phyloP scores from a whole-genome alignment of 1,284 basidiomycete genomes.

The Tilletiaria anomala region DNA sequence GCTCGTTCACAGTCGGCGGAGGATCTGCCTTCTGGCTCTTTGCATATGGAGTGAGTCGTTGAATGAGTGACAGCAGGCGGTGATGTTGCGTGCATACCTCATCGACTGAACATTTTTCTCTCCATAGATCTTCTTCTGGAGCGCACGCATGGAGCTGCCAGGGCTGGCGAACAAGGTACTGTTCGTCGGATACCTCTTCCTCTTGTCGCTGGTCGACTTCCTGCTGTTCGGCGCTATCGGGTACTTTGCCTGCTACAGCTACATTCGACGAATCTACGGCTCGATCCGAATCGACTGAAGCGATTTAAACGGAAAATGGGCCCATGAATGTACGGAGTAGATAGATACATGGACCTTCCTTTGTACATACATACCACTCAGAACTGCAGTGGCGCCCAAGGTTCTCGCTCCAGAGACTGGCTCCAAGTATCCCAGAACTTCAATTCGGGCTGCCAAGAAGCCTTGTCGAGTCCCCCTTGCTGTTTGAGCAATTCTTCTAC shows the following conservation, averaged over 20 bases:
- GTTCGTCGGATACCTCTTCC: conserved; percentile 78
- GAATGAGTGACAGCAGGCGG: neutral
- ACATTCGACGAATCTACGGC: conserved; percentile 21
- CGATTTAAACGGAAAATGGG: neutral
- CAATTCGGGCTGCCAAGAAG: too few relatives aligned
- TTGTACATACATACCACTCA: too few relatives aligned
- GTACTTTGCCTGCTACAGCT: conserved; percentile 7
- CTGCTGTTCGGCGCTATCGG: conserved; percentile 58
- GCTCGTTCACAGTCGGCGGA: conserved; percentile 82
- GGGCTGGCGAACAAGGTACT: conserved; percentile 69
- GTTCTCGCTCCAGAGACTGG: too few relatives aligned
- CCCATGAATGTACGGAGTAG: too few relatives aligned
- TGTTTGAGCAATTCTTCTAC: too few relatives aligned
- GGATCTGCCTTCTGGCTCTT: conserved; percentile 86
- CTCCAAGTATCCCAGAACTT: too few relatives aligned
- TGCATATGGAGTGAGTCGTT: conserved; percentile 46
- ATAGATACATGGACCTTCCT: too few relatives aligned
- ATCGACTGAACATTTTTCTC: neutral
- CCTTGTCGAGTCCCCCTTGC: too few relatives aligned
- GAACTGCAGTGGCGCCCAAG: too few relatives aligned
- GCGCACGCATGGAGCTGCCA: conserved; percentile 64
- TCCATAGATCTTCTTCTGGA: conserved; percentile 61
- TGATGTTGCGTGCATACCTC: too few relatives aligned
- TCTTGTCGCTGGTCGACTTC: conserved; percentile 72
- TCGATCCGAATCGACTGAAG: conserved; percentile 26